Evolutionary conservation across 1,284 basidiomycete genomes (phyloP).

Genomic region (Cryptococcus sp.): DNA sequence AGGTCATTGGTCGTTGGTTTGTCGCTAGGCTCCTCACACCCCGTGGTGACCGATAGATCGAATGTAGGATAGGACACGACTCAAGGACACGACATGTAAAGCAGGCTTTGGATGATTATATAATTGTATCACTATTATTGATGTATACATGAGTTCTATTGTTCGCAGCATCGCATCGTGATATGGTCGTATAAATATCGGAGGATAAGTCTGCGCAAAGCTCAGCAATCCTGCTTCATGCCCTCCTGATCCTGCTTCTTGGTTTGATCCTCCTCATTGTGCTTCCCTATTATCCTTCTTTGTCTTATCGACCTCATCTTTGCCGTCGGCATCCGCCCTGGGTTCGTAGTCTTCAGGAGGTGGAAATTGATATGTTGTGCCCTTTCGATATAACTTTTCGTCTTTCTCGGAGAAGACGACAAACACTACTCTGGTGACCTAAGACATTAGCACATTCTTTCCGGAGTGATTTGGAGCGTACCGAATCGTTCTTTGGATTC

Average conservation of each 20-base stretch:
- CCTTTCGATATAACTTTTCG: slow-evolving; percentile 34
- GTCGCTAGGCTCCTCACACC: slow-evolving; percentile 26
- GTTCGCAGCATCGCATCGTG: no score
- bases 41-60: background rate
- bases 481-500: slow-evolving; percentile 17
- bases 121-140: background rate
- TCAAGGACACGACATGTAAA: background rate
- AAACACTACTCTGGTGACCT: slow-evolving; percentile 43
- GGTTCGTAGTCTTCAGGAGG: background rate
- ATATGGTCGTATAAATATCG: no score
- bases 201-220: no score
- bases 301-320: no score
- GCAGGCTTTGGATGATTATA: no score
- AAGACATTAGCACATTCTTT: background rate
- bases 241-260: background rate
- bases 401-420: slow-evolving; percentile 41
- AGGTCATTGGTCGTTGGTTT: slow-evolving; percentile 30
- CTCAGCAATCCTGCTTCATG: no score
- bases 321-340: no score
- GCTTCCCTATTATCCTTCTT: background rate
- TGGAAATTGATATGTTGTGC: slow-evolving; percentile 33
- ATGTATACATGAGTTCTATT: background rate
- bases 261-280: no score
- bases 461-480: no score
- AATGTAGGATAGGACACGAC: no score